Evolutionary conservation across 495 filamentous ascomycete species (phyloP).

Genomic region (Xylaria bambusicola): DNA sequence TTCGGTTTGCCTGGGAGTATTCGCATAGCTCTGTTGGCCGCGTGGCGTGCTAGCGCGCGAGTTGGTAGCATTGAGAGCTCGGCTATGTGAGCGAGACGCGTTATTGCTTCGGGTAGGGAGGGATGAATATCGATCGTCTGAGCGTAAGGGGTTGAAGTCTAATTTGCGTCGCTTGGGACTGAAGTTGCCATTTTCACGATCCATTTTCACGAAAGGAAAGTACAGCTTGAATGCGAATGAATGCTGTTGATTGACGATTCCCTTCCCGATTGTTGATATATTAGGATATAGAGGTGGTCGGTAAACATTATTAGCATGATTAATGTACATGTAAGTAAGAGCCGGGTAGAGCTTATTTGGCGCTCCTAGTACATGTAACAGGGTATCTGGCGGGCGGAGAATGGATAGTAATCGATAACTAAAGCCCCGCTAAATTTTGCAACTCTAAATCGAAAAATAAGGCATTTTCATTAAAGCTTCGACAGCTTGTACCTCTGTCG

Average conservation of each 20-base stretch:
- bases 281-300: no score
- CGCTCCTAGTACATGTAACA: neutral
- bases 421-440: slow-evolving; percentile 31
- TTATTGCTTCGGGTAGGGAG: slow-evolving; percentile 51
- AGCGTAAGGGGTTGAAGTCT: slow-evolving; percentile 57
- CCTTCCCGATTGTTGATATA: no score
- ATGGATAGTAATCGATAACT: slow-evolving; percentile 29
- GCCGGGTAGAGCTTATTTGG: neutral
- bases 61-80: slow-evolving; percentile 32
- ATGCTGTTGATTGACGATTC: no score
- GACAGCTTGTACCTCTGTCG: neutral
- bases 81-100: slow-evolving; percentile 38
- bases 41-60: slow-evolving; percentile 53
- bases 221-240: no score
- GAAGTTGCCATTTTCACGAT: slow-evolving; percentile 46
- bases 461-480: slow-evolving; percentile 2
- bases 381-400: slow-evolving; percentile 4
- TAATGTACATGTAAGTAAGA: no score
- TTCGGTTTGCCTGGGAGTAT: slow-evolving; percentile 52
- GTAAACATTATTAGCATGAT: no score
- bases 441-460: slow-evolving; percentile 23
- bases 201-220: no score
- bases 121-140: slow-evolving; percentile 58
- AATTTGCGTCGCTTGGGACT: slow-evolving; percentile 65
- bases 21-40: slow-evolving; percentile 45